Evolutionary conservation across 2,329 filamentous ascomycete genomes (phyloP).

Genomic region (Trichoderma arundinaceum): DNA sequence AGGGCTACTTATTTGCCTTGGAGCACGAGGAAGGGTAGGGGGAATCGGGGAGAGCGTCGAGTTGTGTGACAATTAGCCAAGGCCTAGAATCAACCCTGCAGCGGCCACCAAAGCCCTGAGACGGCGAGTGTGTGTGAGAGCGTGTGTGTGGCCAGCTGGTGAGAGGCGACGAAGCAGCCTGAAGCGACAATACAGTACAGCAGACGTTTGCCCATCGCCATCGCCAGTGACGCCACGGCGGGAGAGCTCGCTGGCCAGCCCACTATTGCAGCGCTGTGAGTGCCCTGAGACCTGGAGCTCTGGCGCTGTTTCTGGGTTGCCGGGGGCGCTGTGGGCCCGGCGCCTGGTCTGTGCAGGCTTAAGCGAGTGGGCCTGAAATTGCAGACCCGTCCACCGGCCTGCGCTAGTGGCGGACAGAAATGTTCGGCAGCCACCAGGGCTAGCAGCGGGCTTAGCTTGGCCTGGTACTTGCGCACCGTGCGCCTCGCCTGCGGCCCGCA

Average conservation of each 20-base stretch:
- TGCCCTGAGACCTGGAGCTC: constrained; percentile 29
- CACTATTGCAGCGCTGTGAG: constrained; percentile 11
- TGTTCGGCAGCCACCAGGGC: constrained; percentile 29
- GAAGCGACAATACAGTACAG: neutral
- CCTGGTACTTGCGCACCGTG: constrained; percentile 17
- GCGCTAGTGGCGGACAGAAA: constrained; percentile 33
- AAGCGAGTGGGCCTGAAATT: constrained; percentile 40
- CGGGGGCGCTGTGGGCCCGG: constrained; percentile 25
- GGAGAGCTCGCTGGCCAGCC: constrained; percentile 24
- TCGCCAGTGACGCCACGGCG: constrained; percentile 28
- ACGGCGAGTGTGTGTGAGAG: too few relatives aligned
- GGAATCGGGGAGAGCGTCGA: too few relatives aligned
- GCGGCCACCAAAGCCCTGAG: neutral
- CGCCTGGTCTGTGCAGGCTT: constrained; percentile 34
- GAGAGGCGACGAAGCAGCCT: too few relatives aligned
- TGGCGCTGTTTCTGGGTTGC: constrained; percentile 27
- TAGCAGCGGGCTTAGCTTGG: constrained; percentile 5
- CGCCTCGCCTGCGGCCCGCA: neutral
- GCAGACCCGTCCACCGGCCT: constrained; percentile 34
- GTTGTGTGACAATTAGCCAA: constrained; percentile 25
- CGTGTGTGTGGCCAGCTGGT: neutral
- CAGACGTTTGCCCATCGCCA: neutral
- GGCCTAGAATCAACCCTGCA: constrained; percentile 28
- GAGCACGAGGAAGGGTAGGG: constrained; percentile 30
- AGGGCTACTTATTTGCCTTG: constrained; percentile 51